These are phyloP conservation scores for Psidium guajava DNA, from an alignment of 345 rosid species.

Conservation along the genomic window DNA sequence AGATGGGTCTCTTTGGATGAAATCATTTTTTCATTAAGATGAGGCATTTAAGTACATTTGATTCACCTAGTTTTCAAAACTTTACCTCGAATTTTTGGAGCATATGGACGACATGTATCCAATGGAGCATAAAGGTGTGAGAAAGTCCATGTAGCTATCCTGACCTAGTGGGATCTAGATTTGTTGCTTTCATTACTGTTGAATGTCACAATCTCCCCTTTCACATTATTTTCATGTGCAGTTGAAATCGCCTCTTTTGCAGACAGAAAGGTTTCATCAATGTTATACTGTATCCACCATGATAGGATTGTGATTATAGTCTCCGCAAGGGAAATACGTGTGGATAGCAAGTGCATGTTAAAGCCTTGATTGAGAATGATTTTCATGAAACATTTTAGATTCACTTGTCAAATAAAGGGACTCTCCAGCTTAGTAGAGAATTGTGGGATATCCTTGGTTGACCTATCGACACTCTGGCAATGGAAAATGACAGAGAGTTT, in stretches of 20 bases:
- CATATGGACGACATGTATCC: neutral
- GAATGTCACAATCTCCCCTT: neutral
- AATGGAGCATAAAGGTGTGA: neutral
- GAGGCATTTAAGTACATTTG: neutral
- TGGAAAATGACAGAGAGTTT: neutral
- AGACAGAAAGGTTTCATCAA: neutral
- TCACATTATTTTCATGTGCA: neutral
- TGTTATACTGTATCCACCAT: neutral
- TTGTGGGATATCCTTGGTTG: neutral
- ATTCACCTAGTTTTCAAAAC: neutral
- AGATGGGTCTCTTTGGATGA: neutral
- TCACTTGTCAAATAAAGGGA: neutral
- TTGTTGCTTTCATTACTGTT: neutral
- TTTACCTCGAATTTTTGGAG: neutral
- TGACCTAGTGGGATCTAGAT: neutral
- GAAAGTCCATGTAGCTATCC: neutral
- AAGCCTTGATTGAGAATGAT: neutral
- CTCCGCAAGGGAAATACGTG: neutral
- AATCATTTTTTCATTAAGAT: neutral
- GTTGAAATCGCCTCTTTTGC: neutral
- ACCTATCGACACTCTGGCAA: neutral
- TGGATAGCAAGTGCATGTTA: neutral
- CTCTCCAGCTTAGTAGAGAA: neutral
- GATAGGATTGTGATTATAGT: neutral
- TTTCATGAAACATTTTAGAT: neutral